Percentiles rank a stretch among this genome's conserved stretches.
Conservation (phyloP, 768 basidiomycete species). For the Boletus insuetus region DNA sequence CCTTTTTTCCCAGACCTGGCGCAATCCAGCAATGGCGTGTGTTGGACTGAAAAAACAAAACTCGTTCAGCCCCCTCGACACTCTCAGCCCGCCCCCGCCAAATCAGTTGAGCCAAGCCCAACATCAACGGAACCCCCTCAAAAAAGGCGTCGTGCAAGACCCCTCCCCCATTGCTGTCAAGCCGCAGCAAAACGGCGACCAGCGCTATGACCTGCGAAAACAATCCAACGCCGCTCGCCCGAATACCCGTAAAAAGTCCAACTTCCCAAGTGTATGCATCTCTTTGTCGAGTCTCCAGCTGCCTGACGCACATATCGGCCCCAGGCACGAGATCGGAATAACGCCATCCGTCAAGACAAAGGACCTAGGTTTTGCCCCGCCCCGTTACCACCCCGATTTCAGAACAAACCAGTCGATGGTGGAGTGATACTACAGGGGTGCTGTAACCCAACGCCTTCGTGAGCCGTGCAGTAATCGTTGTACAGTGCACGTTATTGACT, state of each 20-base stretch:
- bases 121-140: not conserved
- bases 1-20: not conserved
- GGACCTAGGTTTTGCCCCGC: not conserved
- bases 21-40: constrained; percentile 1
- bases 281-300: not conserved
- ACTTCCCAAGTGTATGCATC: constrained; percentile 2
- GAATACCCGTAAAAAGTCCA: not conserved
- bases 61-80: constrained; percentile 1
- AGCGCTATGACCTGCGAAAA: not conserved
- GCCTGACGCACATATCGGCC: not conserved
- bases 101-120: not conserved
- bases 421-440: not conserved
- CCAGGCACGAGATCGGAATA: constrained; percentile 2
- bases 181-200: not conserved
- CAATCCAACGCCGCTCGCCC: not conserved
- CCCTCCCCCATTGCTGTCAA: not conserved
- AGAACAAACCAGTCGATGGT: not conserved
- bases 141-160: not conserved
- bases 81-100: not conserved
- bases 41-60: not conserved
- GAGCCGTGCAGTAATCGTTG: not conserved
- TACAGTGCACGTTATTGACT: not conserved
- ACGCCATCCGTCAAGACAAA: not conserved
- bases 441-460: constrained; percentile 2
- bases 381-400: constrained; percentile 3